These are phyloP conservation scores for Cicer cuneatum DNA, from an alignment of 306 rosid genomes.

Conservation along the genomic window DNA sequence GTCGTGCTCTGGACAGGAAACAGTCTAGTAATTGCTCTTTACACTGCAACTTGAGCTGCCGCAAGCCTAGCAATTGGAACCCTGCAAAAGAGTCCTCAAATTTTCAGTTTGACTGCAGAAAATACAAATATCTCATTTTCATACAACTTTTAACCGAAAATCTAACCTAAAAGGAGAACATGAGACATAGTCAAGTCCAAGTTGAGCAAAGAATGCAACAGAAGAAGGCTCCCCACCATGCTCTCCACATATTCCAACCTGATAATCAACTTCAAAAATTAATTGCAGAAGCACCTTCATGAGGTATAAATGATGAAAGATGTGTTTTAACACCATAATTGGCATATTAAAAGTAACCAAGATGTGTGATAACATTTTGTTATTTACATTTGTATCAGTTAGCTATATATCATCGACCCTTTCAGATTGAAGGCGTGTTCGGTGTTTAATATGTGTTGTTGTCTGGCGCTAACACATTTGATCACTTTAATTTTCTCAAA, in stretches of 20 bases:
- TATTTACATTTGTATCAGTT: conserved; percentile 5
- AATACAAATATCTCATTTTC: conserved; percentile 17
- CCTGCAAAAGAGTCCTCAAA: conserved; percentile 52
- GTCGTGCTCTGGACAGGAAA: conserved; percentile 21
- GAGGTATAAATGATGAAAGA: neutral
- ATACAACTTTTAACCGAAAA: neutral
- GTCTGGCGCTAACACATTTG: no score
- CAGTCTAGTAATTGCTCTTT: conserved; percentile 11
- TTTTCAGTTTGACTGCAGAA: conserved; percentile 36
- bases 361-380: neutral
- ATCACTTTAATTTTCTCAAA: no score
- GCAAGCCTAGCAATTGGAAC: conserved; percentile 98
- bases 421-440: no score
- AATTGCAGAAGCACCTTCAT: conserved; percentile 13
- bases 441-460: no score
- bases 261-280: conserved; percentile 34
- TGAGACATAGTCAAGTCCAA: conserved; percentile 96
- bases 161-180: conserved; percentile 94
- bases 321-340: conserved; percentile 3
- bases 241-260: conserved; percentile 99
- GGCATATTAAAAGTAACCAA: conserved; percentile 1
- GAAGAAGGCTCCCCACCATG: conserved; percentile 99
- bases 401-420: no score
- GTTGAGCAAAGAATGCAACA: conserved; percentile 88
- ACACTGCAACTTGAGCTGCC: conserved; percentile 87